phyloP scores from a whole-genome alignment of 257 asterid species.

The Oldenlandia corymbosa region DNA sequence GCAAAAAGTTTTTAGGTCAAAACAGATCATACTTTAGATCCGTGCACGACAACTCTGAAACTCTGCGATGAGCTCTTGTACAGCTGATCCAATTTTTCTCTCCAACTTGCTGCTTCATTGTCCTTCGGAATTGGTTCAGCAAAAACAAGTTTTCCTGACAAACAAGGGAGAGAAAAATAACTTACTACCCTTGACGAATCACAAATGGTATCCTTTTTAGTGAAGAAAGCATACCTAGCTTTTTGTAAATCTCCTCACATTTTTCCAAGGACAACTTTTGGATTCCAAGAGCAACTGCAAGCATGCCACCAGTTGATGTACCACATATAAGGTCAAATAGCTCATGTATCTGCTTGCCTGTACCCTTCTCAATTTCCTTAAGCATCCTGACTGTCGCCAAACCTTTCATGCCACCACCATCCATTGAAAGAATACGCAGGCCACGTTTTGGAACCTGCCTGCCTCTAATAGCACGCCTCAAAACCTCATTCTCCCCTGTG shows the following conservation, averaged over 20 bases:
- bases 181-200: background rate
- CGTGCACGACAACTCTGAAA: slow-evolving; percentile 95
- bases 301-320: slow-evolving; percentile 99
- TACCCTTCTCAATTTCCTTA: slow-evolving; percentile 81
- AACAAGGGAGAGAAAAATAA: slow-evolving; percentile 15
- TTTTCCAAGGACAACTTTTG: slow-evolving; percentile 82
- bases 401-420: slow-evolving; percentile 99
- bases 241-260: slow-evolving; percentile 97
- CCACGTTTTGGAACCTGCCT: slow-evolving; percentile 86
- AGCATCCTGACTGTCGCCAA: slow-evolving; percentile 93
- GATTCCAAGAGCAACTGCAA: slow-evolving; percentile 97
- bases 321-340: slow-evolving; percentile 98
- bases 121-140: slow-evolving; percentile 98
- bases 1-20: slow-evolving; percentile 13
- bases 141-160: slow-evolving; percentile 87
- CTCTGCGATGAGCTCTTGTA: slow-evolving; percentile 97
- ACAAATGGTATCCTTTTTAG: slow-evolving; percentile 12
- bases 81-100: slow-evolving; percentile 97
- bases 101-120: slow-evolving; percentile 98
- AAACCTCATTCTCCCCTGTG: slow-evolving; percentile 89
- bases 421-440: slow-evolving; percentile 90
- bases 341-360: slow-evolving; percentile 96
- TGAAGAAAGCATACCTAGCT: slow-evolving; percentile 63
- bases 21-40: slow-evolving; percentile 70
- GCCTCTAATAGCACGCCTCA: slow-evolving; percentile 89